Evolutionary conservation across 768 basidiomycete species (phyloP).

Genomic region (Russula sp.): DNA sequence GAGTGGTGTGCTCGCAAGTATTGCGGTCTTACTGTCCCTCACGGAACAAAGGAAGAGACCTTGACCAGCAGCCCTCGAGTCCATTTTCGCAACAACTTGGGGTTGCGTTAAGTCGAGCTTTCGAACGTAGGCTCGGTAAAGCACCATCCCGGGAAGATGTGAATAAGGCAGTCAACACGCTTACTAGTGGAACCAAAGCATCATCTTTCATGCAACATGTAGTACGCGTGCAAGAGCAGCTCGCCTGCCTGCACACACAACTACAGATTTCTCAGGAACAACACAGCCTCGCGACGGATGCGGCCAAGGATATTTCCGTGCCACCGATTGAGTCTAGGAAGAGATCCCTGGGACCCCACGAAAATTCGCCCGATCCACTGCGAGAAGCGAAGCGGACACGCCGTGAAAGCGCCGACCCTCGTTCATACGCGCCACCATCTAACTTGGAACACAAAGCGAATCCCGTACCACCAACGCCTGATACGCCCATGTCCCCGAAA

Average conservation of each 20-base stretch:
- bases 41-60: not conserved
- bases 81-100: not conserved
- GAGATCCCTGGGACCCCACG: not conserved
- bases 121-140: conserved; percentile 11
- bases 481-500: not conserved
- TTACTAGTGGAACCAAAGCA: not conserved
- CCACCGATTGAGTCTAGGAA: not conserved
- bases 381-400: conserved; percentile 4
- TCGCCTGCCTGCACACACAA: not conserved
- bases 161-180: not conserved
- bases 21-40: not conserved
- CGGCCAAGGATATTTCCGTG: not conserved
- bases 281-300: not conserved
- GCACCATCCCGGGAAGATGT: not conserved
- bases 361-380: not conserved
- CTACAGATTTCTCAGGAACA: conserved; percentile 5
- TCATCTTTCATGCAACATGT: conserved; percentile 4
- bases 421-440: not conserved
- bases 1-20: not conserved
- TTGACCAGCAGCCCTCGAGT: not conserved
- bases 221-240: conserved; percentile 10
- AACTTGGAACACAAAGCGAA: not conserved
- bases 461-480: not conserved
- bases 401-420: not conserved
- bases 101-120: conserved; percentile 1